Percentiles rank a stretch among this genome's conserved stretches.
phyloP scores from a whole-genome alignment of 768 basidiomycete genomes.

The Tremella fuciformis region DNA sequence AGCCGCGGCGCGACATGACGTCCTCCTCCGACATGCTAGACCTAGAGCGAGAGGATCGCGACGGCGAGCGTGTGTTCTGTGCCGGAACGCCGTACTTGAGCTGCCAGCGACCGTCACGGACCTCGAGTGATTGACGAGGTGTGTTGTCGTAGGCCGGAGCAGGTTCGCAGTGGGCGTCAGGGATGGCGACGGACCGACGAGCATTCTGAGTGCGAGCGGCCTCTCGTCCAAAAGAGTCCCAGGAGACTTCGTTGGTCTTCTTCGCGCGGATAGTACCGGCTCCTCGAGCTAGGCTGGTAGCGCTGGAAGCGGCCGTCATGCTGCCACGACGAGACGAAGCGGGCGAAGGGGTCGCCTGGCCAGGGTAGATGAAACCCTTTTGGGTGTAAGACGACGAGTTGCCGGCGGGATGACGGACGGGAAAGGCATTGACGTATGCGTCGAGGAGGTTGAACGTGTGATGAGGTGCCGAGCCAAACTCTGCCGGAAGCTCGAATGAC shows the following conservation, averaged over 20 bases:
- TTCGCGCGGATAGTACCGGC: slow-evolving; percentile 37
- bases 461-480: slow-evolving; percentile 37
- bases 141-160: slow-evolving; percentile 16
- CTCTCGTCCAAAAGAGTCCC: slow-evolving; percentile 38
- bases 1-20: slow-evolving; percentile 1
- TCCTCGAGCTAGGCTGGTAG: slow-evolving; percentile 16
- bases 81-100: slow-evolving; percentile 25
- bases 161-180: not conserved
- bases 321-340: slow-evolving; percentile 13
- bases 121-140: slow-evolving; percentile 37
- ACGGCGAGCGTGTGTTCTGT: slow-evolving; percentile 4
- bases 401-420: slow-evolving; percentile 23
- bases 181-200: not conserved
- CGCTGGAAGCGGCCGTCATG: not conserved
- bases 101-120: slow-evolving; percentile 31
- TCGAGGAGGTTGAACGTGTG: slow-evolving; percentile 37
- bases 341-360: slow-evolving; percentile 17
- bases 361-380: slow-evolving; percentile 28
- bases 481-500: slow-evolving; percentile 20
- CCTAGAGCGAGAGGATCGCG: not conserved
- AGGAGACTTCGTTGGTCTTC: slow-evolving; percentile 25
- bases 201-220: slow-evolving; percentile 6
- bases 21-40: not conserved
- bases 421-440: slow-evolving; percentile 37
- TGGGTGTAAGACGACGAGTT: slow-evolving; percentile 24